Conservation (phyloP, 305 asterid genomes). For the Fraxinus xanthoxyloides region DNA sequence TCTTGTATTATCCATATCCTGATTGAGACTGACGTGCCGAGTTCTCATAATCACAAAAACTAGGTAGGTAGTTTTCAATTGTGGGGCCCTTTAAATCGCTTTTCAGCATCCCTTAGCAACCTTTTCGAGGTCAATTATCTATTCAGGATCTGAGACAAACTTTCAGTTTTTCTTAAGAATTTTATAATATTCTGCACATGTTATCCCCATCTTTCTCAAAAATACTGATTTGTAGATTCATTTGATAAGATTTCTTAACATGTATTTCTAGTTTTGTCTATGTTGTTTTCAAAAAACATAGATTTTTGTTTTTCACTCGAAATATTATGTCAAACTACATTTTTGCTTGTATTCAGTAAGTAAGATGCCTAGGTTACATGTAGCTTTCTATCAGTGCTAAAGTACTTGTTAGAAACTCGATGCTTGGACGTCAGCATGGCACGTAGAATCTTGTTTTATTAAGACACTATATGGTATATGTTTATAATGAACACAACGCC, state of each 20-base stretch:
- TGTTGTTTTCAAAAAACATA: not conserved
- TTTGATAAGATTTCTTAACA: not conserved
- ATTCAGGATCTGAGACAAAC: not conserved
- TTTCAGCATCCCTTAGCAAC: not conserved
- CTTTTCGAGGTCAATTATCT: not conserved
- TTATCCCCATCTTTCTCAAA: not conserved
- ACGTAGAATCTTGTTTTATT: not conserved
- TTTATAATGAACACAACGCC: not conserved
- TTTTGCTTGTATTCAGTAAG: not conserved
- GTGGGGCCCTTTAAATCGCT: constrained; percentile 15
- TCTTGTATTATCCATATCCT: constrained; percentile 32
- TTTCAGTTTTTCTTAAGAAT: not conserved
- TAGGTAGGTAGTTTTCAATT: constrained; percentile 14
- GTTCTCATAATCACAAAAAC: constrained; percentile 14
- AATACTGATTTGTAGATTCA: not conserved
- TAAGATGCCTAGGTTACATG: not conserved
- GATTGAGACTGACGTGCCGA: constrained; percentile 15
- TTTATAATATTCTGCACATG: not conserved
- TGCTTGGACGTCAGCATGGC: not conserved
- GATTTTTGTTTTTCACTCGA: not conserved
- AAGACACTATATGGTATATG: not conserved
- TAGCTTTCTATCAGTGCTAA: not conserved
- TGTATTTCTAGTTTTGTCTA: not conserved
- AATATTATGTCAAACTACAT: not conserved
- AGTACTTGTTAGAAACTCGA: not conserved